Conservation (phyloP, 139 green algal species). For the Micractinium conductrix region DNA sequence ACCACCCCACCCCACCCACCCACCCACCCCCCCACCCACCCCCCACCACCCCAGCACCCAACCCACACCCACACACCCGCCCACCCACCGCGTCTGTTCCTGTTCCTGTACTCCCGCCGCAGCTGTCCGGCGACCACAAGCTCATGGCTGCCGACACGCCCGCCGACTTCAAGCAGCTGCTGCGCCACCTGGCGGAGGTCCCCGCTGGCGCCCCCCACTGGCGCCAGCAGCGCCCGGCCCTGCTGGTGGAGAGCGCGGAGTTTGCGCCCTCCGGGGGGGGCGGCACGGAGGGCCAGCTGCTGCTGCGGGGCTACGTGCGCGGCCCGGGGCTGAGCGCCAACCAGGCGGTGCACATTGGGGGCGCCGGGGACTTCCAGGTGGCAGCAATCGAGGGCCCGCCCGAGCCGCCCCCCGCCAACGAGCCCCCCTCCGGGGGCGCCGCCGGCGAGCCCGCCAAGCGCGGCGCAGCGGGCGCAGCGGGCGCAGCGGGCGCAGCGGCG, state of each 20-base stretch:
- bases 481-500: not conserved
- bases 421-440: not conserved
- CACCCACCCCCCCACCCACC: not conserved
- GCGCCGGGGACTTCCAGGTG: constrained; percentile 84
- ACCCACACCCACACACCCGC: not conserved
- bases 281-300: constrained; percentile 14
- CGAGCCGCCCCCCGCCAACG: constrained; percentile 40
- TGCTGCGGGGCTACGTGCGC: constrained; percentile 74
- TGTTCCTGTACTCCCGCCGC: constrained; percentile 5
- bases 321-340: constrained; percentile 71
- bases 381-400: constrained; percentile 57
- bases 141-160: constrained; percentile 59
- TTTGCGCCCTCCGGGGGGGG: constrained; percentile 34
- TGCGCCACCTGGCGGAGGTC: constrained; percentile 73
- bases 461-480: constrained; percentile 19
- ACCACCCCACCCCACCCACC: not conserved
- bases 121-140: constrained; percentile 66
- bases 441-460: too few relatives aligned
- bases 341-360: constrained; percentile 80
- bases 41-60: not conserved
- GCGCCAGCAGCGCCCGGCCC: constrained; percentile 71
- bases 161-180: constrained; percentile 64
- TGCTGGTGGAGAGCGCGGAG: constrained; percentile 71
- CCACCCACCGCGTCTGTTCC: too few relatives aligned
- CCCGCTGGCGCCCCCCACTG: constrained; percentile 64